Evolutionary conservation across 768 basidiomycete species (phyloP), one percentile per base, ranked within the genome.

Genomic region (Mycena alexandri): DNA sequence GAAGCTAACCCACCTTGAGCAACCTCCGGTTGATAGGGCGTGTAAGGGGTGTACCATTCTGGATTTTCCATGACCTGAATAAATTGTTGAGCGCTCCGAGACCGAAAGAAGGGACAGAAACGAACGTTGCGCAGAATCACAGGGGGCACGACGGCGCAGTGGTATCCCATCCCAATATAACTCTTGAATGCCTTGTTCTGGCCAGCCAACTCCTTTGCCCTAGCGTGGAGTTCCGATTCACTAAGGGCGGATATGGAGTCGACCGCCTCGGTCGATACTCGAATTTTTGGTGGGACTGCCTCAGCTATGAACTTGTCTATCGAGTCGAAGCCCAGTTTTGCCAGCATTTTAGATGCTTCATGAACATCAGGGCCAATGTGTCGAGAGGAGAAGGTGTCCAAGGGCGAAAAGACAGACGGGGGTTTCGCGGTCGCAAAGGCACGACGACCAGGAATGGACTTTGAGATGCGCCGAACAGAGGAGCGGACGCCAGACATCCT

Each of bases 121-220:
- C 87, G 56, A 64, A 95, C 94, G 70, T 97, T 98, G 69, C 96
- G 91, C 73, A 97, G 84, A 78, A 98, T 95, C 55, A 98, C 95
- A 10, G 94, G 93, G n/a, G 96, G 96, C 6, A 97, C 93, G 51
- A 97, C 94, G 4, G 96, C 95, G 71, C 90, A 90, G 76, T 96
- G 94, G 79, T 98, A 99, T 11, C 98, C 97, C 95, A 98, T 95
- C 41, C 98, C 98, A 75, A 99, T 99, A 79, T 95, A 99, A 75
- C 90, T 96, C 84, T 91, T 93, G 79, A 92, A 92, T 7, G 87
- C 82, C 79, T 91, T 88, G 80, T 99, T 99, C 76, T 87, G 84
- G 17, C 76, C 80, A n/a, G 90, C 96, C 12, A 99, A 81, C 71
- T 86, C 86, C 75, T 90, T 91, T 0, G 93, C 95, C 60, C 93